Percentiles rank a stretch among this genome's conserved stretches.
Evolutionary conservation across 1,139 yeast species (phyloP).

Genomic region (Blastobotrys serpentis): DNA sequence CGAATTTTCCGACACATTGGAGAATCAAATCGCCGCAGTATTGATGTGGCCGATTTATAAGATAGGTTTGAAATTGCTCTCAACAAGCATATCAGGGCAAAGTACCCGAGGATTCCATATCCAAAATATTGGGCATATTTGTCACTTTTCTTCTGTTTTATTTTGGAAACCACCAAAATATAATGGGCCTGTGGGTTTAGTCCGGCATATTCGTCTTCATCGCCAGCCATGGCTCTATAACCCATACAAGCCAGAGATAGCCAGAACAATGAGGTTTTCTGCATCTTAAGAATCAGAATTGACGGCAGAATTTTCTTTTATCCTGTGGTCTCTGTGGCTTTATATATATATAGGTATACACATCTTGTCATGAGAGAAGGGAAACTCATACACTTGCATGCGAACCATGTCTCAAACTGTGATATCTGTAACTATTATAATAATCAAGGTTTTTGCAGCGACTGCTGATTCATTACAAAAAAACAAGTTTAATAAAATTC

Average conservation of each 20-base stretch:
- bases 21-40: slow-evolving; percentile 3
- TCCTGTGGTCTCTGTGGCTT: too few relatives aligned
- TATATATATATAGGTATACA: too few relatives aligned
- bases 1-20: slow-evolving; percentile 2
- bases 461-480: too few relatives aligned
- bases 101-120: background rate
- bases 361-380: too few relatives aligned
- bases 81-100: background rate
- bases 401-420: too few relatives aligned
- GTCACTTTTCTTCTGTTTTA: slow-evolving; percentile 6
- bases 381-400: too few relatives aligned
- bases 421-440: too few relatives aligned
- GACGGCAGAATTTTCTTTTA: too few relatives aligned
- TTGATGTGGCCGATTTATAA: background rate
- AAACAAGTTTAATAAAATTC: too few relatives aligned
- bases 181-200: background rate
- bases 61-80: background rate
- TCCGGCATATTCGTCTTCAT: background rate
- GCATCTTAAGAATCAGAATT: background rate
- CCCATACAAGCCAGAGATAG: too few relatives aligned
- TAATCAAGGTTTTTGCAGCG: too few relatives aligned
- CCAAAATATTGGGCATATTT: slow-evolving; percentile 2
- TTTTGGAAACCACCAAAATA: slow-evolving; percentile 1
- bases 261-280: background rate
- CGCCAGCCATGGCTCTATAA: too few relatives aligned